phyloP scores from a whole-genome alignment of 805 yeast genomes.

The Lachancea sp. region DNA sequence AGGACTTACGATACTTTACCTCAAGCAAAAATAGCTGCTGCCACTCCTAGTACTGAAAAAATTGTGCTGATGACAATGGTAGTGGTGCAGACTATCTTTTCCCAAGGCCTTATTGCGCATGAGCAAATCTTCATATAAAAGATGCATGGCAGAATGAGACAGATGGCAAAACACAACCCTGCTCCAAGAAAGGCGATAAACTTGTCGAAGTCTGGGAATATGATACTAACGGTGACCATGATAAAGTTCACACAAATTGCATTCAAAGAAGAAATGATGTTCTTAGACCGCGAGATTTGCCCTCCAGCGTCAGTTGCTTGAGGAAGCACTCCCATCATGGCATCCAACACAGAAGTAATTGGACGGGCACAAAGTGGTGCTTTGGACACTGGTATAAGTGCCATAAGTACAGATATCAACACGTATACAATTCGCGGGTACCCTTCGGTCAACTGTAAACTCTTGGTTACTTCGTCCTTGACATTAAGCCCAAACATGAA shows the following conservation, averaged over 20 bases:
- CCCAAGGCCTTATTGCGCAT: slow-evolving; percentile 36
- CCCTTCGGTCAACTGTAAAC: slow-evolving; percentile 56
- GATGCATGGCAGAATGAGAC: slow-evolving; percentile 68
- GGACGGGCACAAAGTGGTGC: slow-evolving; percentile 82
- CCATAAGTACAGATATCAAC: slow-evolving; percentile 60
- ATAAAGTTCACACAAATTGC: slow-evolving; percentile 46
- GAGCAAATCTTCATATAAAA: slow-evolving; percentile 60
- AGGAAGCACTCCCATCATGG: slow-evolving; percentile 35
- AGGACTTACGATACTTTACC: neutral
- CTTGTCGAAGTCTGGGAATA: slow-evolving; percentile 74
- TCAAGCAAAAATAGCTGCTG: slow-evolving; percentile 40
- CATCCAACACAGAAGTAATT: slow-evolving; percentile 63
- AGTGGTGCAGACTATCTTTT: slow-evolving; percentile 36
- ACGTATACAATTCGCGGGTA: slow-evolving; percentile 60
- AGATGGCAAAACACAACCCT: slow-evolving; percentile 69
- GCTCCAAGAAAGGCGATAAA: slow-evolving; percentile 79
- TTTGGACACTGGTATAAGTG: slow-evolving; percentile 79
- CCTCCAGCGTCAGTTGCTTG: slow-evolving; percentile 18
- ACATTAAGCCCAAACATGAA: slow-evolving; percentile 74
- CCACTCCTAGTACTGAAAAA: slow-evolving; percentile 54
- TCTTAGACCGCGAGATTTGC: slow-evolving; percentile 12
- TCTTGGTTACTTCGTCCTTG: slow-evolving; percentile 71
- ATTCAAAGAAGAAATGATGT: slow-evolving; percentile 22
- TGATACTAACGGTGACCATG: slow-evolving; percentile 53
- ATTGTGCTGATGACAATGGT: slow-evolving; percentile 41